Evolutionary conservation across 2,329 filamentous ascomycete genomes (phyloP).

Genomic region (Pseudomassariella vexata): DNA sequence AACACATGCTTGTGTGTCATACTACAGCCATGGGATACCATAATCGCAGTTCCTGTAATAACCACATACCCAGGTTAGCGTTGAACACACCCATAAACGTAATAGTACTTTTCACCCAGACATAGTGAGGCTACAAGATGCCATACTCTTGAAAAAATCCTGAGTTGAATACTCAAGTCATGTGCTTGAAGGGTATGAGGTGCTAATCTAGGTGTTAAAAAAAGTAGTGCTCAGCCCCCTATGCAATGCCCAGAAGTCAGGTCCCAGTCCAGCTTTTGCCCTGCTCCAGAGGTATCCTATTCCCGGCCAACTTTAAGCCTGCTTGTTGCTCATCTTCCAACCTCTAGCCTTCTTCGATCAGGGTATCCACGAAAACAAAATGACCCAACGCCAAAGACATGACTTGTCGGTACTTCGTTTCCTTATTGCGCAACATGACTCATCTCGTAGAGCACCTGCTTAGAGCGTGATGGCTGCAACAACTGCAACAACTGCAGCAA

Average conservation of each 20-base stretch:
- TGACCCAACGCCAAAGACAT: not conserved
- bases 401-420: not conserved
- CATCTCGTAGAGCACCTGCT: not conserved
- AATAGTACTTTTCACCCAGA: too few relatives aligned
- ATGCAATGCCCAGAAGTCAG: not conserved
- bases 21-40: too few relatives aligned
- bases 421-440: not conserved
- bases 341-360: too few relatives aligned
- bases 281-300: too few relatives aligned
- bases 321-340: too few relatives aligned
- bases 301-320: too few relatives aligned
- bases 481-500: not conserved
- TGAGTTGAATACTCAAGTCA: slow-evolving; percentile 1
- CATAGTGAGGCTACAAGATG: too few relatives aligned
- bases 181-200: slow-evolving; percentile 4
- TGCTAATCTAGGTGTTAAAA: slow-evolving; percentile 1
- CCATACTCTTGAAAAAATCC: not conserved
- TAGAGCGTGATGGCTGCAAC: not conserved
- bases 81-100: too few relatives aligned
- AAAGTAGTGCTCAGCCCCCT: not conserved
- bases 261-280: slow-evolving; percentile 1
- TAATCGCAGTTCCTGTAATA: too few relatives aligned
- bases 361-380: too few relatives aligned
- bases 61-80: too few relatives aligned
- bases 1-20: too few relatives aligned